Conservation (phyloP, 2,329 filamentous ascomycete species). For the Fusarium illudens region DNA sequence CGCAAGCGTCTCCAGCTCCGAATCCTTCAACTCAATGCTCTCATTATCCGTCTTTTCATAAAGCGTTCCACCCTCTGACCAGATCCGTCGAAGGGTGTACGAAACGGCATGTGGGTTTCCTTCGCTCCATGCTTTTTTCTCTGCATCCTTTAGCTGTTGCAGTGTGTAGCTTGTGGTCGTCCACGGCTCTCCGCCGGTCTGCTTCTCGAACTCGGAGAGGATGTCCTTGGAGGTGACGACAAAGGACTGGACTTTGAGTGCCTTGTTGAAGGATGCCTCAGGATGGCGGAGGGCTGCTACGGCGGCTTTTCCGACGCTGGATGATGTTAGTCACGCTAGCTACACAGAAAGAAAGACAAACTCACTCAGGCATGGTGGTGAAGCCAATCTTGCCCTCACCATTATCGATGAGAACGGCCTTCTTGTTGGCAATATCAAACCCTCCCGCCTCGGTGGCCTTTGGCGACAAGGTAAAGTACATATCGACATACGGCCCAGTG, state of each 20-base stretch:
- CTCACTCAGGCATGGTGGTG: constrained; percentile 76
- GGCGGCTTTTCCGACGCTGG: constrained; percentile 71
- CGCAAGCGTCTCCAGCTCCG: constrained; percentile 61
- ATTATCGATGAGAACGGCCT: constrained; percentile 68
- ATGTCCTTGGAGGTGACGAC: constrained; percentile 70
- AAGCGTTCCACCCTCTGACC: constrained; percentile 75
- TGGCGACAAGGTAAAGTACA: constrained; percentile 60
- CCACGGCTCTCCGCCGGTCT: constrained; percentile 63
- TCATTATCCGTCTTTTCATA: constrained; percentile 75
- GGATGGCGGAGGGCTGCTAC: constrained; percentile 69
- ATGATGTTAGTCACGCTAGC: background rate
- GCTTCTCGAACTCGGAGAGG: constrained; percentile 72
- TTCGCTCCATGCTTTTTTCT: constrained; percentile 66
- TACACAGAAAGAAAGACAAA: constrained; percentile 11
- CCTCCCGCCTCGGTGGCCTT: constrained; percentile 53
- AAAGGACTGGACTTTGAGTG: constrained; percentile 76
- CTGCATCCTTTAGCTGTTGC: constrained; percentile 61
- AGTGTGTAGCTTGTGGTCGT: constrained; percentile 52
- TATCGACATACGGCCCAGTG: constrained; percentile 73
- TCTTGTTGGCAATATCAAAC: constrained; percentile 65
- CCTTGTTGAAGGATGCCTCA: constrained; percentile 60
- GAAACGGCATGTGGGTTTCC: constrained; percentile 60
- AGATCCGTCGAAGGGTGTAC: constrained; percentile 73
- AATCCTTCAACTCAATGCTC: constrained; percentile 58
- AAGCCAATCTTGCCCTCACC: constrained; percentile 71